Conservation (phyloP, 1,139 yeast genomes). For the Suhomyces atakaporum region DNA sequence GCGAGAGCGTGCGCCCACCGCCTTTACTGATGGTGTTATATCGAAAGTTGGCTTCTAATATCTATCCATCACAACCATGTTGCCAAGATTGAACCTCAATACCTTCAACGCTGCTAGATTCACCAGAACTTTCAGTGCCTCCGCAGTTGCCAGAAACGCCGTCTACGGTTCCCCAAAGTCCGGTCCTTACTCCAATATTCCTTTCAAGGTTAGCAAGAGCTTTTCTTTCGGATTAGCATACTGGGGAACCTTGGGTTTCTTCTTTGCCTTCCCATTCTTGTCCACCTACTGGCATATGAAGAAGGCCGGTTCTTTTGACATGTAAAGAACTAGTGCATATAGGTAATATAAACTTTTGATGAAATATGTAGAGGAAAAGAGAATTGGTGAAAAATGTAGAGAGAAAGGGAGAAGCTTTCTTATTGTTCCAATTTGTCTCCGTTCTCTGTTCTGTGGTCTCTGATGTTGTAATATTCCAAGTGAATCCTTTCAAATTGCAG, state of each 20-base stretch:
- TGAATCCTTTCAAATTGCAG: too few relatives aligned
- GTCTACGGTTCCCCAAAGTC: slow-evolving; percentile 56
- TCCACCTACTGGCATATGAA: slow-evolving; percentile 69
- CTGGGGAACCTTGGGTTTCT: slow-evolving; percentile 72
- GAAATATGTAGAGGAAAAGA: too few relatives aligned
- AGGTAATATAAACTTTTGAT: too few relatives aligned
- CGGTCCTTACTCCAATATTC: slow-evolving; percentile 90
- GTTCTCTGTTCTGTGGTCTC: background rate
- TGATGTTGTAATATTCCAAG: background rate
- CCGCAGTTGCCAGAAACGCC: slow-evolving; percentile 33
- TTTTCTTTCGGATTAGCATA: slow-evolving; percentile 82
- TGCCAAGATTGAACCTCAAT: slow-evolving; percentile 16
- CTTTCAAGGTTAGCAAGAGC: slow-evolving; percentile 83
- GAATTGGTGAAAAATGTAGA: too few relatives aligned
- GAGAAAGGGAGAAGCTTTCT: too few relatives aligned
- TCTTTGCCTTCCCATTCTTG: slow-evolving; percentile 65
- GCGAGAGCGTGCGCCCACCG: slow-evolving; percentile 6
- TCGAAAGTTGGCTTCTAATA: background rate
- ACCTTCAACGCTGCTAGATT: slow-evolving; percentile 12
- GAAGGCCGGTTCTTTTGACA: slow-evolving; percentile 64
- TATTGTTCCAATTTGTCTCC: too few relatives aligned
- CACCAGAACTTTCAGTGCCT: slow-evolving; percentile 43
- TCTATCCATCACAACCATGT: slow-evolving; percentile 7
- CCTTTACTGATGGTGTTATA: slow-evolving; percentile 6
- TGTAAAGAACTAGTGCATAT: too few relatives aligned